phyloP scores from a whole-genome alignment of 306 rosid species.

The Quillaja saponaria region DNA sequence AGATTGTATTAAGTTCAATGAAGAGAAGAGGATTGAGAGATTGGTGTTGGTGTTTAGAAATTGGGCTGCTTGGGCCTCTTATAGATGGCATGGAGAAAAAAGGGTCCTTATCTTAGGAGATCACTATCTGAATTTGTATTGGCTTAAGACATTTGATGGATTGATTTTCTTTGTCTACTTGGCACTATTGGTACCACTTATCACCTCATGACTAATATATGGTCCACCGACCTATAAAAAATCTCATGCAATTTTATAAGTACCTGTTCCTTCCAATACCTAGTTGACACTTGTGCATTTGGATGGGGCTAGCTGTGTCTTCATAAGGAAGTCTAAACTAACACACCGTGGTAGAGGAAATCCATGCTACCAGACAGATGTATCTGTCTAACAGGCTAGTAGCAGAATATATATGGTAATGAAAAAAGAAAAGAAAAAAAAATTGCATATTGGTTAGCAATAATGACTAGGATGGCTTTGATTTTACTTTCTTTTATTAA shows the following conservation, averaged over 20 bases:
- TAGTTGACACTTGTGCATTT: conserved; percentile 3
- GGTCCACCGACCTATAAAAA: neutral
- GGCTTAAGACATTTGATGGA: conserved; percentile 17
- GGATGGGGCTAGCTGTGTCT: neutral
- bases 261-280: neutral
- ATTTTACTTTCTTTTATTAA: too few relatives aligned
- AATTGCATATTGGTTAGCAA: too few relatives aligned
- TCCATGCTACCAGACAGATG: too few relatives aligned
- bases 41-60: neutral
- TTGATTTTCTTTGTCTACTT: conserved; percentile 4
- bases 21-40: neutral
- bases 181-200: neutral
- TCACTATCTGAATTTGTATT: conserved; percentile 35
- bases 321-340: neutral
- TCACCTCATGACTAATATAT: too few relatives aligned
- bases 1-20: neutral
- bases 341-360: too few relatives aligned
- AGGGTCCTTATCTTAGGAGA: conserved; percentile 42
- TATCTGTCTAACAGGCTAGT: too few relatives aligned
- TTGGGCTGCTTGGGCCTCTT: neutral
- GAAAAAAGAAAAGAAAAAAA: too few relatives aligned
- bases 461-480: too few relatives aligned
- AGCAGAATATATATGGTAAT: too few relatives aligned
- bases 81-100: neutral
- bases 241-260: neutral